Evolutionary conservation across 2,329 filamentous ascomycete genomes (phyloP).

Genomic region (Verticillium dahliae): DNA sequence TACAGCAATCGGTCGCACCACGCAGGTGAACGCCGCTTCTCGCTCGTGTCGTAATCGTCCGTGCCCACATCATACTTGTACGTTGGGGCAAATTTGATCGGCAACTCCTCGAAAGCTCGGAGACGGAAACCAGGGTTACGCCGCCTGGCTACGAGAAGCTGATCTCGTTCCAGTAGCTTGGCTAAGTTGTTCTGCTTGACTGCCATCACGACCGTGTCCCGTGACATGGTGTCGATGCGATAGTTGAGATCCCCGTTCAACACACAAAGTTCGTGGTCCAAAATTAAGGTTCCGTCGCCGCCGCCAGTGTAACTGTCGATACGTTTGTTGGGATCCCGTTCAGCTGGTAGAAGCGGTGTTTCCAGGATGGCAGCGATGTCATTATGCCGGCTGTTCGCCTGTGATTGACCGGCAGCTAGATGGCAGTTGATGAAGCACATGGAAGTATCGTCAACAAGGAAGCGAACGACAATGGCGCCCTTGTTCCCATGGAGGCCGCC

Average conservation of each 20-base stretch:
- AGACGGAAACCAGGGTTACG: constrained; percentile 87
- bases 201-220: constrained; percentile 83
- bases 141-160: constrained; percentile 80
- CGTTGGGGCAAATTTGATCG: constrained; percentile 87
- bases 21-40: constrained; percentile 88
- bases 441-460: constrained; percentile 87
- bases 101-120: constrained; percentile 81
- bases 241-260: constrained; percentile 97
- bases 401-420: constrained; percentile 85
- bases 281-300: constrained; percentile 90
- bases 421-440: constrained; percentile 97
- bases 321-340: constrained; percentile 59
- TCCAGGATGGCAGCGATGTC: constrained; percentile 90
- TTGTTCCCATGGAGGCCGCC: constrained; percentile 95
- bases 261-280: constrained; percentile 97
- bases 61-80: constrained; percentile 99
- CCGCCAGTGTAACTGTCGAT: constrained; percentile 80
- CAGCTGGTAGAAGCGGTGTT: constrained; percentile 63
- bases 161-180: constrained; percentile 88
- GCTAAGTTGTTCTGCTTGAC: constrained; percentile 73
- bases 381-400: constrained; percentile 85
- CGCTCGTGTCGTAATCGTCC: constrained; percentile 87
- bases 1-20: constrained; percentile 97
- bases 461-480: constrained; percentile 86
- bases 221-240: constrained; percentile 93